Evolutionary conservation across 163 green algal species (phyloP), one percentile per base, ranked within the genome.

Genomic region (Chlorella variabilis): DNA sequence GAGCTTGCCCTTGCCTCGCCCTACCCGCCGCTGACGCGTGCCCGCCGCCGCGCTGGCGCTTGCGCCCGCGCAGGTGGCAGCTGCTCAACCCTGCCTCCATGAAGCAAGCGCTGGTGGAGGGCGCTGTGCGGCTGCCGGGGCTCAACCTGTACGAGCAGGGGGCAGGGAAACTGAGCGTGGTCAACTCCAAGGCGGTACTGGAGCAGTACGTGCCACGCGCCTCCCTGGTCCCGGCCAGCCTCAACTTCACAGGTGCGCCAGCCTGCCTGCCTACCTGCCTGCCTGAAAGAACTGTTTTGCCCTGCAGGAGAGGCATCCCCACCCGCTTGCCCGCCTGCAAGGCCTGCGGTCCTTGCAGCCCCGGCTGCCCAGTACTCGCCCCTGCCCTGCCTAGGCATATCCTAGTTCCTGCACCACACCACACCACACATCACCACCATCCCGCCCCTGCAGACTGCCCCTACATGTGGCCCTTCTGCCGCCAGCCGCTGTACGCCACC

Each of bases 61-160:
- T 63, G 54, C 54, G 23, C 23, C 23, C 54, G 23, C 54, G 61
- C 86, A 90, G 91, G 59, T 91, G 73, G 86, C 41, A 83, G 29
- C 54, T 98, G n/a, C 89, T 99, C 34, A 99, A 99, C 91, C 97
- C 97, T 1, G 97, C 93, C 1, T 93, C 87, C 77, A 98, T 99
- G 95, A 99, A 99, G 91, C 96, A 98, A 87, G 95, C 95, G 15
- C 90, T 99, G 69, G 90, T 99, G 70, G 95, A 99, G 83, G 95
- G 96, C 25, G 96, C 96, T 1, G 73, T 83, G 18, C 75, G 85
- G 51, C 90, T 99, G 75, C 71, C 84, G 2, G 82, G 86, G 13
- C 87, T 95, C 25, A 93, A 92, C 87, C 94, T 98, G 63, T 96
- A 94, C 71, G 96, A 98, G 87, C 96, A 98, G 79, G 93, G 92